A percentile compares a stretch with the other conserved stretches of the same genome.
These are phyloP conservation scores for Cryptococcus sp. DNA, from an alignment of 1,284 basidiomycete species.

Conservation along the genomic window DNA sequence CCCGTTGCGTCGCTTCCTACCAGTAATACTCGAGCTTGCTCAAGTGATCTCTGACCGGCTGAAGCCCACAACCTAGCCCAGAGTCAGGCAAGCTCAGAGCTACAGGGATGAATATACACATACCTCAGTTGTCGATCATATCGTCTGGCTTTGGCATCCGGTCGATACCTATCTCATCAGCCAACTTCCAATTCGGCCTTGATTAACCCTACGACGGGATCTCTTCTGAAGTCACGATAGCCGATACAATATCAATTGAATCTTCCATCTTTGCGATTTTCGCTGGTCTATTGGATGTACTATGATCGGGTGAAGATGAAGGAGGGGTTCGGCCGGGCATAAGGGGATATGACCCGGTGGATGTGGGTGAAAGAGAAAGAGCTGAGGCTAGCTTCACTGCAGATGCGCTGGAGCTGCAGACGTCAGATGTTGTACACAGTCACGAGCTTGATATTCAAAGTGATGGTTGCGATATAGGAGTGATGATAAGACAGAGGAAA, in stretches of 20 bases:
- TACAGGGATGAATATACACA: constrained; percentile 15
- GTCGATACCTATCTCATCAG: constrained; percentile 47
- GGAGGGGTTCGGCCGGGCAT: neutral
- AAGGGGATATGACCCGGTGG: no score
- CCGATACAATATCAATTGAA: constrained; percentile 33
- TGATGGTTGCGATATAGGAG: no score
- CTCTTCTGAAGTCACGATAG: constrained; percentile 23
- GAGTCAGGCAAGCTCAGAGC: neutral
- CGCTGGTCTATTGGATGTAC: constrained; percentile 13
- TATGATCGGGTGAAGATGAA: constrained; percentile 4
- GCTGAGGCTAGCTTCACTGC: no score
- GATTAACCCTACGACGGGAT: constrained; percentile 33
- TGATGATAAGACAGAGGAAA: no score
- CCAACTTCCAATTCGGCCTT: neutral
- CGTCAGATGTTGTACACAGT: no score
- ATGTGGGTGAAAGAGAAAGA: no score
- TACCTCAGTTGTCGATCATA: constrained; percentile 90
- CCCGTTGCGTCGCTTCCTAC: constrained; percentile 74
- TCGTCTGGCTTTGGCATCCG: constrained; percentile 78
- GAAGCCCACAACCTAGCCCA: constrained; percentile 80
- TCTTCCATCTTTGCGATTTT: constrained; percentile 44
- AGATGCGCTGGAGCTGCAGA: no score
- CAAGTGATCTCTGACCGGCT: constrained; percentile 86
- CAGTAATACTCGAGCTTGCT: constrained; percentile 75
- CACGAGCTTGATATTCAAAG: no score